Evolutionary conservation across 2,329 filamentous ascomycete species (phyloP).

Genomic region (Cladosporium phlei): DNA sequence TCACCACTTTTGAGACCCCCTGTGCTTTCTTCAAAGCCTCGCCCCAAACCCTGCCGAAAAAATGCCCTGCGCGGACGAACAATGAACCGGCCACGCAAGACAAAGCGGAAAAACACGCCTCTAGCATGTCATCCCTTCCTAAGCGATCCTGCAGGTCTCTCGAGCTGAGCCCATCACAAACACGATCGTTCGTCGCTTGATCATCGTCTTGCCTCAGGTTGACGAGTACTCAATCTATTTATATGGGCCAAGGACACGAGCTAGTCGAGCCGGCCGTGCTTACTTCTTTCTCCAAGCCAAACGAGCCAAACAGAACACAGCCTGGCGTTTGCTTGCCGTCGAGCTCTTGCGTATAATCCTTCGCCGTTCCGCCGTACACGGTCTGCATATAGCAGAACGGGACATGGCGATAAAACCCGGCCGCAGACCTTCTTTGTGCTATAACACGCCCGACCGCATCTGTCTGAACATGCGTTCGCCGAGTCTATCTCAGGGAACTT

Average conservation of each 20-base stretch:
- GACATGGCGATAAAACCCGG: too few relatives aligned
- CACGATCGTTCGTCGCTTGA: too few relatives aligned
- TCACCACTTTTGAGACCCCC: background rate
- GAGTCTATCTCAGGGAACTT: too few relatives aligned
- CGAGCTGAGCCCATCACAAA: too few relatives aligned
- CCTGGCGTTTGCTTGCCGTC: background rate
- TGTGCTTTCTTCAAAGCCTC: slow-evolving; percentile 37
- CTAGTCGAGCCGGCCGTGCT: slow-evolving; percentile 7
- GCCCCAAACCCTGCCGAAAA: slow-evolving; percentile 33
- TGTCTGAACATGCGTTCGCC: too few relatives aligned
- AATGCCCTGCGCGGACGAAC: background rate
- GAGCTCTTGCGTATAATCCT: slow-evolving; percentile 5
- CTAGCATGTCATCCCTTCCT: background rate
- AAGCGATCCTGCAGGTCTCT: too few relatives aligned
- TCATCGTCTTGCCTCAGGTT: slow-evolving; percentile 6
- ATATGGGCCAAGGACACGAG: slow-evolving; percentile 1
- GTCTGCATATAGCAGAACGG: too few relatives aligned
- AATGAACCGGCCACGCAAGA: too few relatives aligned
- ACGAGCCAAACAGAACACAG: background rate
- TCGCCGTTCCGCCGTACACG: too few relatives aligned
- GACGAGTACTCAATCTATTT: background rate
- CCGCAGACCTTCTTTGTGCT: too few relatives aligned
- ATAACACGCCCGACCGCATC: too few relatives aligned
- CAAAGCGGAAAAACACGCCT: too few relatives aligned
- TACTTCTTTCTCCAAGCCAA: background rate